Evolutionary conservation across 2,329 filamentous ascomycete species (phyloP), one percentile per base, ranked within the genome.

Genomic region (Penicillium sp.): DNA sequence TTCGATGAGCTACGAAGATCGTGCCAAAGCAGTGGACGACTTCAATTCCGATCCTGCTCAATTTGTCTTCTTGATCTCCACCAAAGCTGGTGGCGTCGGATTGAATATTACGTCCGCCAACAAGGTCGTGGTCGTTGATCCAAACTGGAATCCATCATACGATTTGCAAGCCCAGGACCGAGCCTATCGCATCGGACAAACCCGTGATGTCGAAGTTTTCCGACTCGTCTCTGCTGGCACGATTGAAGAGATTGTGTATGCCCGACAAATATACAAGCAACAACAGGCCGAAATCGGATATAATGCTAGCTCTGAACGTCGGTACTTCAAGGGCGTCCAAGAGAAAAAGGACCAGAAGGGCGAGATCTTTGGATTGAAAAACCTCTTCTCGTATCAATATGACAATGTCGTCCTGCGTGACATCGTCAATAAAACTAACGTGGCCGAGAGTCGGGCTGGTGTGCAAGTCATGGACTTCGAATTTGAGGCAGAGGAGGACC

Each of bases 211-310:
- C 0, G 94, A 99, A 68, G 93, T 97, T 1, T 97, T 96, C 69
- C 86, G 94, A 4, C 82, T 99, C 1, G 85, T 99, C 16, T 93
- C 89, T 2, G 85, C 89, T 1, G 94, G 94, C 0, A 97, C 94
- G 0, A 90, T 99, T 15, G 94, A 99, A 68, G 94, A 99, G 71
- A 94, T 96, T 49, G 90, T 97, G 7, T 99, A 99, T 65, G 94
- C 93, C 0, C 83, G 94, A 6, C 94, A 99, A 65, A 94, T 99
- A 36, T 99, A 99, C 80, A 99, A 99, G 71, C 94, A 99, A 68
- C 94, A 99, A 66, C 94, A 97, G 74, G 93, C 94, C 24, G 97
- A 96, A 65, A 97, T 99, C 53, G 94, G 90, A 0, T 97, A 99
- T 72, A 95, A 87, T 31, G 94, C 94, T 0, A 95, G 90, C 0